Percentiles rank a stretch among this genome's conserved stretches.
These are phyloP conservation scores for Cladosporium oxysporum DNA, from an alignment of 2,329 filamentous ascomycete species.

Conservation along the genomic window DNA sequence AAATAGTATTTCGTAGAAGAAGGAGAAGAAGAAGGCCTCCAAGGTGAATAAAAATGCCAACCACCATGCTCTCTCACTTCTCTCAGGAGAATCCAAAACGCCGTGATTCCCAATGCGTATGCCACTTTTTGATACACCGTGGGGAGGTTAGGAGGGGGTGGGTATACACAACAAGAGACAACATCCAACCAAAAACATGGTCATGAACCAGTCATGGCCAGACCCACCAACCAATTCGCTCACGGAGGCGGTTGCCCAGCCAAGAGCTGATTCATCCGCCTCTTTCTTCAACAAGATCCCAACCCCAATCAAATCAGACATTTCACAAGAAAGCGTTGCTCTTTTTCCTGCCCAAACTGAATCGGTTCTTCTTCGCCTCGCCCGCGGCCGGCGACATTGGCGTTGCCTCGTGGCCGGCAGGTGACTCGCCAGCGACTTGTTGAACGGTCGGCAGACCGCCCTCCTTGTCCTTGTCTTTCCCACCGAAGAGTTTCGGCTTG, in stretches of 20 bases:
- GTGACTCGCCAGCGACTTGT: conserved; percentile 27
- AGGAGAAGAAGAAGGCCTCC: neutral
- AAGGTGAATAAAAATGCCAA: too few species aligned
- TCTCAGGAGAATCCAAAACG: neutral
- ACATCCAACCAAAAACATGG: neutral
- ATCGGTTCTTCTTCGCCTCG: conserved; percentile 60
- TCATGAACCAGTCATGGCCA: too few species aligned
- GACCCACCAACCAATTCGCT: too few species aligned
- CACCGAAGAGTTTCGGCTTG: conserved; percentile 70
- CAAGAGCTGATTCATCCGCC: too few species aligned
- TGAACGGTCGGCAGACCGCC: conserved; percentile 24
- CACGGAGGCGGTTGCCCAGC: too few species aligned
- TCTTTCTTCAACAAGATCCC: too few species aligned
- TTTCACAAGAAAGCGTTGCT: conserved; percentile 45
- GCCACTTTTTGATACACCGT: neutral
- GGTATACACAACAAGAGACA: neutral
- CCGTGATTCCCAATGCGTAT: neutral
- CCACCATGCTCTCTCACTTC: neutral
- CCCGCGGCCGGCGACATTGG: conserved; percentile 29
- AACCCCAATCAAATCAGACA: neutral
- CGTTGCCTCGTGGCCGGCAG: conserved; percentile 22
- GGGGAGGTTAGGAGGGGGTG: neutral
- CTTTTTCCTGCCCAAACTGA: conserved; percentile 73
- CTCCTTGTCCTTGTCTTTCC: conserved; percentile 42
- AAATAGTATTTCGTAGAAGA: neutral